These are phyloP conservation scores for Eucalyptus curtisii DNA, from an alignment of 345 rosid genomes.

Conservation along the genomic window DNA sequence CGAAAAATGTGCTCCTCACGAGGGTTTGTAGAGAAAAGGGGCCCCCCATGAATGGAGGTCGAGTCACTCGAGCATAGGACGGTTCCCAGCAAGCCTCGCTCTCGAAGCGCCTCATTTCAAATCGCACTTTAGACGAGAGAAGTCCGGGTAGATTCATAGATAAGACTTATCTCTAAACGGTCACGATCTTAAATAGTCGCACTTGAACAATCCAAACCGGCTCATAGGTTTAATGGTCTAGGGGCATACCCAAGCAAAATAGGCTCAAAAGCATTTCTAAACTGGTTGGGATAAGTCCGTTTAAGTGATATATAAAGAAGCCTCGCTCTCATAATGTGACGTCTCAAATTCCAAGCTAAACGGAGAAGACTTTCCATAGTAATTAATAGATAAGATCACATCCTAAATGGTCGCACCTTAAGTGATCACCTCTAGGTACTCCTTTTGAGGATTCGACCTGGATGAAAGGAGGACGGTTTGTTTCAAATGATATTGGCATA, in stretches of 20 bases:
- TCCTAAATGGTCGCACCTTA: background rate
- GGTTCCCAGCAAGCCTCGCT: background rate
- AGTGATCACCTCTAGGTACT: background rate
- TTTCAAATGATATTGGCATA: background rate
- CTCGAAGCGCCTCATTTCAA: background rate
- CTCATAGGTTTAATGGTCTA: background rate
- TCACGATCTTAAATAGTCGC: background rate
- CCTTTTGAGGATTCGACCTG: fast-evolving
- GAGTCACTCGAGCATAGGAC: background rate
- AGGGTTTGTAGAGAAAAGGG: background rate
- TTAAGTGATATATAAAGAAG: background rate
- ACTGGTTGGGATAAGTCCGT: background rate
- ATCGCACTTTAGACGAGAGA: background rate
- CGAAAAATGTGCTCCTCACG: background rate
- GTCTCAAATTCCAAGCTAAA: background rate
- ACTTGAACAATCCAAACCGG: background rate
- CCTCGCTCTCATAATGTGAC: background rate
- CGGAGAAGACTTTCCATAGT: background rate
- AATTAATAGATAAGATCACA: background rate
- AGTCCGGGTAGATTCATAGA: background rate
- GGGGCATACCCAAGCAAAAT: background rate
- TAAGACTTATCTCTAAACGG: background rate
- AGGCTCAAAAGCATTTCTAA: background rate
- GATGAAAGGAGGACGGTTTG: fast-evolving
- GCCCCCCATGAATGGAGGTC: too few relatives aligned